Percentiles rank a stretch among this genome's conserved stretches.
These are phyloP conservation scores for Coemansia nantahalensis DNA, from an alignment of 192 early-diverging fungal species.

Conservation along the genomic window DNA sequence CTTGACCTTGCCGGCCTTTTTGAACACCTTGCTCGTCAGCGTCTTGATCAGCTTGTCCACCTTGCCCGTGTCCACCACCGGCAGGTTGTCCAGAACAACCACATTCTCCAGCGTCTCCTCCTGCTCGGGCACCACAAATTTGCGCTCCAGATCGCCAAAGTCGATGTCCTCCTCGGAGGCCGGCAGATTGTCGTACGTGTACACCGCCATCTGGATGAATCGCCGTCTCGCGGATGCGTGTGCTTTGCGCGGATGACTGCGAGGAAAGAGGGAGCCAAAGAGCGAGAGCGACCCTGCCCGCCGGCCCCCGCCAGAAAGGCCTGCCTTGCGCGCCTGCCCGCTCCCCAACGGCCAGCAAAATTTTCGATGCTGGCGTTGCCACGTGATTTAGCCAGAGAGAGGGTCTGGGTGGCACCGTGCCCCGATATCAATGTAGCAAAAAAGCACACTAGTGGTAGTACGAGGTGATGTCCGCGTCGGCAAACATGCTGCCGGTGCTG, in stretches of 20 bases:
- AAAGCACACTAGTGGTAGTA: conserved; percentile 21
- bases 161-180: conserved; percentile 79
- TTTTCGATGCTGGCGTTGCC: too few relatives aligned
- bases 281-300: too few relatives aligned
- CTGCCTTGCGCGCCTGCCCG: too few relatives aligned
- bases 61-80: conserved; percentile 83
- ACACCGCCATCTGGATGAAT: conserved; percentile 8
- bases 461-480: conserved; percentile 21
- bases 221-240: too few relatives aligned
- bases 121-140: conserved; percentile 69
- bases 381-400: too few relatives aligned
- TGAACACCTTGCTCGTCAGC: conserved; percentile 73
- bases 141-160: conserved; percentile 82
- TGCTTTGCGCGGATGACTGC: too few relatives aligned
- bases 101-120: conserved; percentile 76
- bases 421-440: too few relatives aligned
- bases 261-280: too few relatives aligned
- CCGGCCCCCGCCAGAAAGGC: too few relatives aligned
- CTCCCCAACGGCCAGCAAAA: too few relatives aligned
- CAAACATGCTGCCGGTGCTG: conserved; percentile 21
- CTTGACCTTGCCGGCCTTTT: conserved; percentile 72
- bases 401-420: too few relatives aligned
- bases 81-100: conserved; percentile 91
- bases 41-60: conserved; percentile 75
- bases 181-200: conserved; percentile 64